Conservation (phyloP, 306 rosid genomes). For the Lathyrus tuberosus region DNA sequence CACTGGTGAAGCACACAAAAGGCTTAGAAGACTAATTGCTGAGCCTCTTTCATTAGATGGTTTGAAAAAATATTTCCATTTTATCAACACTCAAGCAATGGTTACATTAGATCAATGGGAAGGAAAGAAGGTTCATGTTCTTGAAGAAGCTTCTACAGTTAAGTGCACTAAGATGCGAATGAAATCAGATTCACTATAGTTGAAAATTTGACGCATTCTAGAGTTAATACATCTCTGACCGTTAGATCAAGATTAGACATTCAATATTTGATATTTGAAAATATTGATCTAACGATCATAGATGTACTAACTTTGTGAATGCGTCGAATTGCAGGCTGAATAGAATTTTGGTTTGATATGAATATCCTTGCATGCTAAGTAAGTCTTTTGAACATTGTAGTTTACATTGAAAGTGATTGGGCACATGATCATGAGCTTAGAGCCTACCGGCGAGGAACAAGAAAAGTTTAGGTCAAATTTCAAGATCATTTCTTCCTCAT, state of each 20-base stretch:
- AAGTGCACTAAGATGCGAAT: constrained; percentile 34
- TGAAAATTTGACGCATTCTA: neutral
- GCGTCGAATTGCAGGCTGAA: neutral
- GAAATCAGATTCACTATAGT: neutral
- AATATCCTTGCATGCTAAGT: neutral
- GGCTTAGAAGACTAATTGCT: constrained; percentile 71
- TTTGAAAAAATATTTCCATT: constrained; percentile 71
- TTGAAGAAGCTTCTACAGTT: constrained; percentile 88
- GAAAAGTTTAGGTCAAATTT: constrained; percentile 80
- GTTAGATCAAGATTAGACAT: neutral
- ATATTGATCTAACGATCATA: neutral
- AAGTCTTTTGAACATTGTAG: constrained; percentile 46
- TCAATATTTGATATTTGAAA: neutral
- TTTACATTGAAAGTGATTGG: constrained; percentile 89
- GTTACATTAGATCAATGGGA: constrained; percentile 67
- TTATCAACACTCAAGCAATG: constrained; percentile 68
- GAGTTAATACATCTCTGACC: neutral
- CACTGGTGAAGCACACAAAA: constrained; percentile 77
- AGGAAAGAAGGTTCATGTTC: constrained; percentile 60
- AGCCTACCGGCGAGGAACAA: constrained; percentile 76
- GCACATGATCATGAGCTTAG: constrained; percentile 92
- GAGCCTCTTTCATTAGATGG: constrained; percentile 84
- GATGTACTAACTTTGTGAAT: neutral
- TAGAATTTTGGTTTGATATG: neutral
- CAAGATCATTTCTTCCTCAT: constrained; percentile 80